Base-by-base conservation (phyloP, 1,284 basidiomycete species). In the Pisolithus thermaeus region DNA sequence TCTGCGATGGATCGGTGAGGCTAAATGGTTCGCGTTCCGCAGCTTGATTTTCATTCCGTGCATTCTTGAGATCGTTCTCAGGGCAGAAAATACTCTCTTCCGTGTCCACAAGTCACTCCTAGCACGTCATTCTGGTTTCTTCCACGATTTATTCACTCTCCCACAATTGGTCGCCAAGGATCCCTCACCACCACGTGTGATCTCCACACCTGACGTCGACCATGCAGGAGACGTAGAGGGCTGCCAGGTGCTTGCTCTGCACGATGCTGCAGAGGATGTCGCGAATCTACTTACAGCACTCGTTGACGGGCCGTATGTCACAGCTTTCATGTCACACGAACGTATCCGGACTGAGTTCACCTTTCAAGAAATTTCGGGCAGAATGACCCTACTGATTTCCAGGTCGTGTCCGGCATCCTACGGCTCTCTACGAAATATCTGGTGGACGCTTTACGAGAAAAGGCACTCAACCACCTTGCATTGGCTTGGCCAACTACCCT, bases 361-460 rank as follows among this genome's bases (percentile, higher is more conserved):
- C 45, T 12, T 53, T 22, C 27, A 59, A 84, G 83, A 27, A 74
- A 64, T 36, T 84, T 85, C 55, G 79, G 80, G 3, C 73, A 79
- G 61, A 86, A 85, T 50, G 76, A 76, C 56, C 70, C 69, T 50
- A 72, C 75, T 2, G 85, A 88, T 64, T 89, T 89, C 64, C 75
- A 74, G 3, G 70, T 78, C 22, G 78, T 86, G 9, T 78, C 86
- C 18, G 87, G 85, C 4, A 76, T 89, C 47, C 73, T 89, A 27
- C 80, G 87, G 2, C 70, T 89, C 22, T 78, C 87, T 7, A 82
- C 79, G 4, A 89, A 89, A 62, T 88, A 89, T 57, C 71, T 86
- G 27, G 77, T 88, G 48, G 86, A 88, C 52, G 74, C 76, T 7
- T 68, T 89, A 52, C 79, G 84, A 40, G 68, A 72, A 35, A 81